Evolutionary conservation across 2,329 filamentous ascomycete genomes (phyloP).

Genomic region (Talaromyces pinophilus): DNA sequence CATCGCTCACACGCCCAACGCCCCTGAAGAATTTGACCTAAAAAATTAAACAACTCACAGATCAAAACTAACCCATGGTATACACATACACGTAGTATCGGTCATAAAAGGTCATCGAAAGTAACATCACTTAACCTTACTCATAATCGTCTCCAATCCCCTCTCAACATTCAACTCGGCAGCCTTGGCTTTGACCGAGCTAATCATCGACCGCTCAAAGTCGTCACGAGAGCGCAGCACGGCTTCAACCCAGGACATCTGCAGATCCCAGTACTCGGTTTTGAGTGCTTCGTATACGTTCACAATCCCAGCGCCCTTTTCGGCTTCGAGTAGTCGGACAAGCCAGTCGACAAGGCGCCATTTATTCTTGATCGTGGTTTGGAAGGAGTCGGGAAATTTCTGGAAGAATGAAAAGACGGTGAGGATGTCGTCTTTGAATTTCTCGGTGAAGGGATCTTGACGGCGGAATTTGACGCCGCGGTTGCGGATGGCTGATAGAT

Average conservation of each 20-base stretch:
- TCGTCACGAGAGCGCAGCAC: constrained; percentile 85
- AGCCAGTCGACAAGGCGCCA: constrained; percentile 91
- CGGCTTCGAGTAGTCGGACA: constrained; percentile 70
- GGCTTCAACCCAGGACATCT: constrained; percentile 92
- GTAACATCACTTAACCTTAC: constrained; percentile 74
- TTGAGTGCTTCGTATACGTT: constrained; percentile 84
- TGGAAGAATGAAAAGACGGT: constrained; percentile 90
- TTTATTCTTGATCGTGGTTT: constrained; percentile 77
- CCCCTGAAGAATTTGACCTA: not conserved
- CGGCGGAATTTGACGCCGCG: constrained; percentile 85
- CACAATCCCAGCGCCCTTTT: constrained; percentile 71
- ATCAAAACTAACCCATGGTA: not conserved
- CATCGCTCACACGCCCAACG: constrained; percentile 8
- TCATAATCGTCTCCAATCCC: constrained; percentile 90
- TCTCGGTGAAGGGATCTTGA: constrained; percentile 83
- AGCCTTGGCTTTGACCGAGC: constrained; percentile 82
- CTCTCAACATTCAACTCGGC: constrained; percentile 79
- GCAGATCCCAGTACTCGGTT: constrained; percentile 85
- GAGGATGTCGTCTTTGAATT: constrained; percentile 89
- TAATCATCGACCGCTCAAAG: constrained; percentile 88
- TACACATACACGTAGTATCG: constrained; percentile 1
- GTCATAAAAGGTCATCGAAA: not conserved
- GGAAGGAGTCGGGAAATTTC: constrained; percentile 67
- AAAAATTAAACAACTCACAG: not conserved
- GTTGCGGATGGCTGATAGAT: constrained; percentile 83